Percentiles rank a stretch among this genome's conserved stretches.
Conservation (phyloP, 106 monocot genomes). For the Dendrobium officinale region DNA sequence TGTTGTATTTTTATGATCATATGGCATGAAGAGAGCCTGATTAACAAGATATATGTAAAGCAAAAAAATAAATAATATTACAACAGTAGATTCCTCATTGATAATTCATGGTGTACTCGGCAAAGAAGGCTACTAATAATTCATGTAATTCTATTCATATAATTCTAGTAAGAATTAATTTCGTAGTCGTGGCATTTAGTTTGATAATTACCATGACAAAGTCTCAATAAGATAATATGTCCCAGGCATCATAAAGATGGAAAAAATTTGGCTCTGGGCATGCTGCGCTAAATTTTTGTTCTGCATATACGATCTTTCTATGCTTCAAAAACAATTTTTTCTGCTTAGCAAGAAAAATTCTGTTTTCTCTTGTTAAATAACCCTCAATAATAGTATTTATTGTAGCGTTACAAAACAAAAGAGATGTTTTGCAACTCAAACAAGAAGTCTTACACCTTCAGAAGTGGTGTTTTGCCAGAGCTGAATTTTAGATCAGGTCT, state of each 20-base stretch:
- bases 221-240: not conserved
- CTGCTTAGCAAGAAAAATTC: not conserved
- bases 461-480: not conserved
- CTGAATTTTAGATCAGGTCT: not conserved
- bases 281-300: not conserved
- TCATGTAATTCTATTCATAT: not conserved
- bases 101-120: not conserved
- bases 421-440: not conserved
- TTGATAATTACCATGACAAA: not conserved
- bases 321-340: not conserved
- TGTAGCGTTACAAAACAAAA: not conserved
- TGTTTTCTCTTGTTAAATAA: not conserved
- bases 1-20: slow-evolving; percentile 91
- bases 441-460: not conserved
- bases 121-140: not conserved
- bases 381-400: not conserved
- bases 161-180: not conserved
- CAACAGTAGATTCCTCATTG: not conserved
- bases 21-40: slow-evolving; percentile 97
- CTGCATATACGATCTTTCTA: not conserved
- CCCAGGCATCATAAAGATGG: not conserved
- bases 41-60: slow-evolving; percentile 8
- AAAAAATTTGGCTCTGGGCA: not conserved
- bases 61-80: not conserved
- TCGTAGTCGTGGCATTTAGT: too few species aligned